Percentiles rank a stretch among this genome's conserved stretches.
phyloP scores from a whole-genome alignment of 176 grass and related monocot genomes.

The Oryza glaberrima region DNA sequence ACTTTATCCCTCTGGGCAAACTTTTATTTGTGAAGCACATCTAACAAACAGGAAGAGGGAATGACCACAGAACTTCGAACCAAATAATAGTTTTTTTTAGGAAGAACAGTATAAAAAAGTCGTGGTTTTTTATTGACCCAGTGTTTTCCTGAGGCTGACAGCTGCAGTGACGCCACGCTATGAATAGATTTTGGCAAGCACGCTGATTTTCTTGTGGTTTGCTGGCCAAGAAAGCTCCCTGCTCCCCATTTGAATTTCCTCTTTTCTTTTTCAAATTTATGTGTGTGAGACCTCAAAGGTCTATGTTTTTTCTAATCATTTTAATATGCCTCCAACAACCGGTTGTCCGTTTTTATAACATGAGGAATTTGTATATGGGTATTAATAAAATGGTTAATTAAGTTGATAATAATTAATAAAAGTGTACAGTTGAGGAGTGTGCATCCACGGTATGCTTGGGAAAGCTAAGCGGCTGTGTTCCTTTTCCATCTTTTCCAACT shows the following conservation, averaged over 20 bases:
- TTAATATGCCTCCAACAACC: neutral
- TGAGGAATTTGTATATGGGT: neutral
- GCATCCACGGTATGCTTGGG: no score
- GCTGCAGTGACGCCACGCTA: constrained; percentile 4
- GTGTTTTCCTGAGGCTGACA: constrained; percentile 6
- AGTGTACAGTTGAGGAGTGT: no score
- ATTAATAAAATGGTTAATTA: neutral
- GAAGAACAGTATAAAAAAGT: neutral
- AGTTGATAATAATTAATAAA: neutral
- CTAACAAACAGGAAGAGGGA: neutral
- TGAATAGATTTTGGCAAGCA: neutral
- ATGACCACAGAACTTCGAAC: neutral
- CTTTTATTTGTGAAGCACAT: constrained; percentile 18
- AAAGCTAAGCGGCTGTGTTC: no score
- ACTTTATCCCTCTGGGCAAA: neutral
- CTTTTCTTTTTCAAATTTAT: neutral
- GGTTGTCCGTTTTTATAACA: neutral
- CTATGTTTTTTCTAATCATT: neutral
- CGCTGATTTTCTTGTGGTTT: constrained; percentile 19
- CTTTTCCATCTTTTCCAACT: no score
- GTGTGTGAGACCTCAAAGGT: neutral
- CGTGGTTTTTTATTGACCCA: neutral
- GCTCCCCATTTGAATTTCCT: neutral
- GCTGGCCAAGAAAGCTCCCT: constrained; percentile 3
- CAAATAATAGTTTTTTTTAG: neutral